A percentile compares a stretch with the other conserved stretches of the same genome.
Evolutionary conservation across 2,329 filamentous ascomycete species (phyloP).

Genomic region (Trichoderma koningii): DNA sequence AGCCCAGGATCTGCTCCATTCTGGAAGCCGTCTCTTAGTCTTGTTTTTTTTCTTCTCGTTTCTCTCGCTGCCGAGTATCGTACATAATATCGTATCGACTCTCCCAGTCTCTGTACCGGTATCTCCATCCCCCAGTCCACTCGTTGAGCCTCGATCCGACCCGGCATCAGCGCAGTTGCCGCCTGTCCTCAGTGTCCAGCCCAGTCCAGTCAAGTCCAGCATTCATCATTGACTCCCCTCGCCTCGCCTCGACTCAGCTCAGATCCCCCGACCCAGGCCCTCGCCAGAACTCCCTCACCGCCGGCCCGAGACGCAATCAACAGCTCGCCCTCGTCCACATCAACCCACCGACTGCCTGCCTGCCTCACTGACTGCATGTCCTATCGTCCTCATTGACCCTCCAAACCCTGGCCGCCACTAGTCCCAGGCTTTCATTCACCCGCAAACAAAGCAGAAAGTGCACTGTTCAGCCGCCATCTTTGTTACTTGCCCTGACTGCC

Average conservation of each 20-base stretch:
- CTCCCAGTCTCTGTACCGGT: background rate
- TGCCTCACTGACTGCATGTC: background rate
- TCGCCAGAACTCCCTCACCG: slow-evolving; percentile 17
- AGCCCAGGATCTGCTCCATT: slow-evolving; percentile 12
- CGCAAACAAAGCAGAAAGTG: background rate
- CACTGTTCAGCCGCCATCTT: background rate
- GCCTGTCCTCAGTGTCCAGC: background rate
- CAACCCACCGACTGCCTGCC: no score
- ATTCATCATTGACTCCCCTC: background rate
- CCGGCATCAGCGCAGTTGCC: background rate
- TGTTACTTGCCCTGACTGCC: slow-evolving; percentile 26
- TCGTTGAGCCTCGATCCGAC: slow-evolving; percentile 21
- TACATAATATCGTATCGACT: slow-evolving; percentile 1
- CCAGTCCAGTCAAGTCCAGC: background rate
- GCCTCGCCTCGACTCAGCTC: no score
- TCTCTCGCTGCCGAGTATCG: slow-evolving; percentile 18
- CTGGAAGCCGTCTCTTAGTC: slow-evolving; percentile 26
- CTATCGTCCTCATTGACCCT: background rate
- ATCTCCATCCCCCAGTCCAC: slow-evolving; percentile 22
- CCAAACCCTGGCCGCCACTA: background rate
- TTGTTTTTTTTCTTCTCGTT: slow-evolving; percentile 16
- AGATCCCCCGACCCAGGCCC: no score
- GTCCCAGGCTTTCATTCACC: background rate
- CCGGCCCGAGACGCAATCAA: slow-evolving; percentile 9
- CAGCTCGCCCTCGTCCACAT: background rate